Base-by-base conservation (phyloP, 2,329 filamentous ascomycete species). In the Aspergillus puulaauensis region DNA sequence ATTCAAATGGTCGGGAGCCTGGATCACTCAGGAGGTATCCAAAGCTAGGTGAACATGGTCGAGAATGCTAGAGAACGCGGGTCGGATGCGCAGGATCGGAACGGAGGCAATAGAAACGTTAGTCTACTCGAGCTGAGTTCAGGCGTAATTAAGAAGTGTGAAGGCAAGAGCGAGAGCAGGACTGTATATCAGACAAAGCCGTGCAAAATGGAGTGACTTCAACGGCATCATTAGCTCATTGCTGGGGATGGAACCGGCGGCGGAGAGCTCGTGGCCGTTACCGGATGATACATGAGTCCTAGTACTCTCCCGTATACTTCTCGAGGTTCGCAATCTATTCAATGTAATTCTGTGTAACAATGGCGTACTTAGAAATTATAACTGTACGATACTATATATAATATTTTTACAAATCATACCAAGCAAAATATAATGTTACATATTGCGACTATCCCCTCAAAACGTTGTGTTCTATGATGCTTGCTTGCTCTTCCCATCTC, bases 31-130 rank as follows among this genome's bases (percentile, higher is more conserved):
- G 64, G 61, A 59, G 54, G 57, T 64, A 44, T 51, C 54, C 47
- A 58, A 61, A 61, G 66, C 66, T 68, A 72, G 64, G 64, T 67
- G 69, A 63, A 68, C 72, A 74, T 73, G 61, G 56, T 71, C 69
- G 63, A 64, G 57, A 60, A 35, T 59, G 54, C 58, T 53, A 64
- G 55, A 58, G 57, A 33, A 63, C 56, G 54, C 60, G 60, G 57
- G 52, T 52, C 9, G 43, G 33, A 44, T 37, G 53, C 61, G 61
- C 56, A 51, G 27, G 52, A 40, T 49, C 55, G 48, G 37, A 47
- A 39, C 15, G 27, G 43, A 19, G 31, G 39, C 45, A 54, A 54
- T 56, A 31, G 39, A 50, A 47, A 37, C 54, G 51, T 37, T 14
- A 55, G 49, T 40, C 54, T 44, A 57, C 41, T 56, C 54, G 51